These are phyloP conservation scores for Vitis vinifera DNA, from an alignment of 164 flowering plant genomes.

Conservation along the genomic window ASM3070453v1 NC_081809.1:119001-119500, in stretches of 20 bases:
- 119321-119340: conserved; percentile 64
- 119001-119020: conserved; percentile 57
- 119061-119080: too few relatives aligned
- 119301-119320: conserved; percentile 49
- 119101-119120: not conserved
- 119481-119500: conserved; percentile 26
- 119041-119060: conserved; percentile 15
- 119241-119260: conserved; percentile 45
- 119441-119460: too few relatives aligned
- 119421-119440: conserved; percentile 31
- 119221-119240: conserved; percentile 56
- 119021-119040: conserved; percentile 56
- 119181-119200: conserved; percentile 29
- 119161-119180: conserved; percentile 10
- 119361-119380: conserved; percentile 54
- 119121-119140: too few relatives aligned
- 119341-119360: conserved; percentile 60
- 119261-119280: conserved; percentile 53
- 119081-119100: not conserved
- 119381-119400: conserved; percentile 57
- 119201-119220: conserved; percentile 53
- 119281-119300: conserved; percentile 52
- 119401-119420: conserved; percentile 45
- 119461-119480: too few relatives aligned
- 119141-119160: conserved; percentile 6